Evolutionary conservation across 768 basidiomycete genomes (phyloP), one percentile per base, ranked within the genome.

Genomic region (Candolleomyces efflorescens): DNA sequence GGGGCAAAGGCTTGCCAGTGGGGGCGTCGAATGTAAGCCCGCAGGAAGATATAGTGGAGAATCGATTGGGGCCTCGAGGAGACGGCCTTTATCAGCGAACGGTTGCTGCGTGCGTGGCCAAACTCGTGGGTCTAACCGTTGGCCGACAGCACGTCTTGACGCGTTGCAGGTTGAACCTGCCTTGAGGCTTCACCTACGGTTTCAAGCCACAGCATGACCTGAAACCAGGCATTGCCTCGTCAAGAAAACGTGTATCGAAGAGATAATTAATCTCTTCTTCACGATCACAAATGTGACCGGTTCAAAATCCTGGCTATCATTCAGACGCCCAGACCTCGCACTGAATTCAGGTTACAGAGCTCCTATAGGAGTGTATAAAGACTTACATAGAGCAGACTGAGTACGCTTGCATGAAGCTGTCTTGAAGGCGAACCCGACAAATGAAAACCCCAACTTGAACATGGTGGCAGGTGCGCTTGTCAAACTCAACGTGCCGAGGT

Each of bases 281-380:
- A 24, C 26, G 26, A 53, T 53, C 51, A 53, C 51, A 44, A 11
- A 24, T 53, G 37, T 53, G 51, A 39, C 51, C 20, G n/a, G 49
- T 36, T 24, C 24, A 26, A 50, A 11, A 32, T 32, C 32, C 51
- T 18, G 32, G 32, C 20, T 15, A 13, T 27, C 23, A 32, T 48
- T 48, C 7, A 24, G 18, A 7, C 12, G 12, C 12, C 46, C 41
- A 43, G 41, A 17, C 15, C 41, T 20, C 5, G 41, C 41, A 43
- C 17, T 32, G 7, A 11, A 32, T 32, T 32, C 32, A 32, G 32
- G 11, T 32, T 32, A 32, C 32, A 32, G 32, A 32, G 32, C 32
- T 32, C 6, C 11, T 32, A 32, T 5, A 32, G 32, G 5, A 32
- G 32, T 32, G 11, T 32, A 32, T 5, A 32, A 27, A 32, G 6